Base-by-base conservation (phyloP, 805 yeast species). In the Suhomyces xylopsoci region DNA sequence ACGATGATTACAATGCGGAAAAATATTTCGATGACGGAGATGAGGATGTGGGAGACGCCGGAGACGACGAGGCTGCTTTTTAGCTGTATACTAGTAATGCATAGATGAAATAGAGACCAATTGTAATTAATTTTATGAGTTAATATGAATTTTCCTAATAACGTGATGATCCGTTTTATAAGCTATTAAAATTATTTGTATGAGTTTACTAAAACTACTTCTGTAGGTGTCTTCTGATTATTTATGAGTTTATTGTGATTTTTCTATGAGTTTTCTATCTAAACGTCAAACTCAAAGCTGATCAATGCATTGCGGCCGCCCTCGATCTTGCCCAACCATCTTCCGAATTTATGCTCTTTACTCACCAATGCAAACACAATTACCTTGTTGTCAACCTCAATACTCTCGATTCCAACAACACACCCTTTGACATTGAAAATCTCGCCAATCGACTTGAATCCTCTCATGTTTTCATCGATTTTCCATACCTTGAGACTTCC, bases 291-390 rank as follows among this genome's bases (percentile, higher is more conserved):
- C 25, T 44, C 42, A 20, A 50, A 25, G 15, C 50, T 49, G 22
- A 70, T 63, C 58, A 90, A 76, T 53, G 90, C 90, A 69, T 88
- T 90, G 67, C 93, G 82, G 28, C 87, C 86, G 7, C 88, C 88
- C 24, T 77, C 76, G 36, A 80, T 76, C 50, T 81, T 76, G 45
- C 79, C 76, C 24, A 84, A 68, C 97, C 97, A 92, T 66, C 97
- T 84, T 38, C 97, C 97, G 52, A 89, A 76, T 65, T 87, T 83
- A 64, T 88, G 96, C 70, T 93, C 97, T 68, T 92, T 90, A 41
- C 93, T 81, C 5, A 88, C 75, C 36, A 90, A 77, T 0, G 88
- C 93, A 57, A 81, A 73, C 26, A 75, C 65, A 51, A 62, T 60
- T 9, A 90, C 70, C 58, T 83, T 78, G 47, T 79, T 76, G 51